A percentile compares a stretch with the other conserved stretches of the same genome.
phyloP scores from a whole-genome alignment of 1,284 basidiomycete species.

The Trametes versicolor region DNA sequence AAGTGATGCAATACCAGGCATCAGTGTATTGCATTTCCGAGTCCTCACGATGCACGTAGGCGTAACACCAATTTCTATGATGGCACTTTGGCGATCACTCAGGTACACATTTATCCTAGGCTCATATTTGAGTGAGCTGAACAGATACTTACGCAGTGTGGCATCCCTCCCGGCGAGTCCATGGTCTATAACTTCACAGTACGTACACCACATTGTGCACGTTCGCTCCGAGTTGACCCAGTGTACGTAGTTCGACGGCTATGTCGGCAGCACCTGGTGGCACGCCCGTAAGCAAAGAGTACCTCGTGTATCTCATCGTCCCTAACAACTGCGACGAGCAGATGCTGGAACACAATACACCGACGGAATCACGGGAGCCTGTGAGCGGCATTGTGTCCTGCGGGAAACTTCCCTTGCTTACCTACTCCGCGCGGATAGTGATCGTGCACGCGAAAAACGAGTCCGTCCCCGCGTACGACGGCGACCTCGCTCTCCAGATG shows the following conservation, averaged over 20 bases:
- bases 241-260: constrained; percentile 30
- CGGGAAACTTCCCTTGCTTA: no score
- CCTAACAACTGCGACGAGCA: constrained; percentile 24
- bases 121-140: background rate
- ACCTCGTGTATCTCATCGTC: background rate
- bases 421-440: constrained; percentile 27
- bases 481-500: constrained; percentile 48
- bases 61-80: constrained; percentile 54
- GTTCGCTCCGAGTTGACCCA: background rate
- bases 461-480: constrained; percentile 45
- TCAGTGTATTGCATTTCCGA: background rate
- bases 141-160: constrained; percentile 49
- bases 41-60: constrained; percentile 42
- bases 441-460: constrained; percentile 40
- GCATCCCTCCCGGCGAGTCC: constrained; percentile 55
- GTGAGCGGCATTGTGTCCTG: constrained; percentile 18
- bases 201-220: constrained; percentile 1
- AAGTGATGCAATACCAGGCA: constrained; percentile 20
- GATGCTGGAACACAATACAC: constrained; percentile 50
- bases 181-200: constrained; percentile 56
- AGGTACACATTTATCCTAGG: constrained; percentile 10
- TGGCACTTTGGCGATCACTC: constrained; percentile 55
- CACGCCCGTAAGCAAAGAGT: constrained; percentile 34
- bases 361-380: constrained; percentile 56
- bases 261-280: constrained; percentile 38